A percentile compares a stretch with the other conserved stretches of the same genome.
Conservation (phyloP, 495 filamentous ascomycete species). For the Penicillium malachiteum region DNA sequence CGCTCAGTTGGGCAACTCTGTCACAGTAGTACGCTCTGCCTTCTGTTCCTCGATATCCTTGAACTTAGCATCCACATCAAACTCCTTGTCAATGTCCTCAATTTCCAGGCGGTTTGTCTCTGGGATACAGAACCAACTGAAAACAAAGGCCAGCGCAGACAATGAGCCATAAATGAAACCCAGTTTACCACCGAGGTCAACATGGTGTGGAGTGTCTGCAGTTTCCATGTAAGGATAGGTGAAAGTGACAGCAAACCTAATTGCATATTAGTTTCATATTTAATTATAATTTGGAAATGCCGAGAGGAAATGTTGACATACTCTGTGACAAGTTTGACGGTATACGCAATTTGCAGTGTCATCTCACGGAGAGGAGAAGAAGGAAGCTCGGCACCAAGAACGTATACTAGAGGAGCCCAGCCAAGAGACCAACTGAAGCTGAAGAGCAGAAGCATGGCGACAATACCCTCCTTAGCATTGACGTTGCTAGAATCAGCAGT, state of each 20-base stretch:
- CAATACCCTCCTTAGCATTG: constrained; percentile 16
- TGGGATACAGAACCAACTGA: constrained; percentile 16
- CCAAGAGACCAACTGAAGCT: constrained; percentile 23
- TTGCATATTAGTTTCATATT: background rate
- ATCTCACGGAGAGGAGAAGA: constrained; percentile 22
- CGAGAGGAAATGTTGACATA: too few relatives aligned
- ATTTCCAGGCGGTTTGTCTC: constrained; percentile 13
- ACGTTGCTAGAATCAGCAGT: constrained; percentile 11
- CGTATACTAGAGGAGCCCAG: constrained; percentile 22
- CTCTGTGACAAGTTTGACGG: constrained; percentile 22
- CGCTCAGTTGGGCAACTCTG: background rate
- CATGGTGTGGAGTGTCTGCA: constrained; percentile 13
- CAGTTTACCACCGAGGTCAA: constrained; percentile 20
- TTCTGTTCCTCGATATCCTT: background rate
- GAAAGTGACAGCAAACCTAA: constrained; percentile 24
- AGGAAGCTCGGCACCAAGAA: constrained; percentile 21
- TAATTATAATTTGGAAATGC: too few relatives aligned
- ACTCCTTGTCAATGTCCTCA: constrained; percentile 17
- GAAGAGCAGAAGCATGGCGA: constrained; percentile 21
- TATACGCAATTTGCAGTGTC: constrained; percentile 22
- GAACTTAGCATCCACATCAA: background rate
- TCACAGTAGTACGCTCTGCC: background rate
- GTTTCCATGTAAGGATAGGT: constrained; percentile 22
- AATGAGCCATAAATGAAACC: constrained; percentile 26
- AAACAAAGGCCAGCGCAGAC: constrained; percentile 15